Evolutionary conservation across 202 grass and related monocot genomes (phyloP), one percentile per base, ranked within the genome.

Genomic region (Digitaria exilis): DNA sequence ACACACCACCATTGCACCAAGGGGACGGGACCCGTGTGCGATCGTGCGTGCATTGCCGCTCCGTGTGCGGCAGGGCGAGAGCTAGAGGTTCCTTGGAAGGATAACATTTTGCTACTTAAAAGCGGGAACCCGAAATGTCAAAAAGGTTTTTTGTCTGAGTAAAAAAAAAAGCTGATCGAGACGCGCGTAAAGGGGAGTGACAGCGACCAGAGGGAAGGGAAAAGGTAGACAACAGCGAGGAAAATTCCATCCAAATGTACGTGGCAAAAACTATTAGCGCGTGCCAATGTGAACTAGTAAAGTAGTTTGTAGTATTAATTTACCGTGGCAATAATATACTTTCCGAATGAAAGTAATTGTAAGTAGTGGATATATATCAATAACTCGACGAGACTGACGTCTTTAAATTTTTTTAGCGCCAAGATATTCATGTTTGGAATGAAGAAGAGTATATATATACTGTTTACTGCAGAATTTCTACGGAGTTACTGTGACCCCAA

Each of bases 81-180:
- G n/a, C n/a, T n/a, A n/a, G n/a, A 14, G 44, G 52, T 81, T 69
- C 49, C 44, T 37, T 71, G 7, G 0, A 34, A 26, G 0, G 52
- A 75, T 84, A 85, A 63, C 18, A 32, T 68, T 89, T n/a, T 13
- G 31, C 69, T 70, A 81, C 49, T 17, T 26, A 24, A 81, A 79
- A 81, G 64, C 10, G 28, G 58, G 16, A 71, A 85, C 14, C 5
- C 16, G 29, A 56, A 71, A 39, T 39, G 55, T 77, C 71, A 76
- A 85, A 89, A 22, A 70, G 9, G 6, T 39, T 39, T 21, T 54
- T 45, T 35, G 62, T 62, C 18, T 46, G 17, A 32, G 44, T 30
- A 61, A 54, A 49, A 48, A n/a, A n/a, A n/a, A 71, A 80, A 18
- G 22, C 32, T 24, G 48, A 55, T n/a, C n/a, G n/a, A n/a, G n/a